Conservation (phyloP, 306 rosid species). For the Hippophae tibetana region DNA sequence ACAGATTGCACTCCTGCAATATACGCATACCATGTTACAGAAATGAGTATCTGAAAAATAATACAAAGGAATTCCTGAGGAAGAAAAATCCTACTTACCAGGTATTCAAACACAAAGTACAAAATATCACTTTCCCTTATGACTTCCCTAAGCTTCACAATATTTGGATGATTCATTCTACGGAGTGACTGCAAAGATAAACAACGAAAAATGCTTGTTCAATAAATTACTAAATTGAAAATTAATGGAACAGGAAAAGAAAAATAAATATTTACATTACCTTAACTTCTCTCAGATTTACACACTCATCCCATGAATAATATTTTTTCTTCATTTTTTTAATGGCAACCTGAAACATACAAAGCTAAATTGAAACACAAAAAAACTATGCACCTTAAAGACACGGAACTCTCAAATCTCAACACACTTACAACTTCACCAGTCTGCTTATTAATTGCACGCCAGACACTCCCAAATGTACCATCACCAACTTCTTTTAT, state of each 20-base stretch:
- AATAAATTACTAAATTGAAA: neutral
- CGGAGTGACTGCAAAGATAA: constrained; percentile 54
- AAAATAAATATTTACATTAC: constrained; percentile 23
- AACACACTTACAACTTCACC: constrained; percentile 88
- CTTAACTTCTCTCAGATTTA: constrained; percentile 94
- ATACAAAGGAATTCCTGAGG: neutral
- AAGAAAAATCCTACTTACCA: constrained; percentile 45
- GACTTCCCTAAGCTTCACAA: constrained; percentile 94
- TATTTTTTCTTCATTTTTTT: constrained; percentile 96
- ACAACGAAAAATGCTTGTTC: constrained; percentile 2
- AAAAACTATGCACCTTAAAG: neutral
- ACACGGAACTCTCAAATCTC: neutral
- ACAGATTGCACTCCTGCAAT: constrained; percentile 73
- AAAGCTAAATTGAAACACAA: constrained; percentile 5
- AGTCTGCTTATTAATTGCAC: constrained; percentile 79
- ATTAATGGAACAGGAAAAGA: neutral
- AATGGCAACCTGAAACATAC: constrained; percentile 68
- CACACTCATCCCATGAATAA: constrained; percentile 95
- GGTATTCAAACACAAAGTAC: constrained; percentile 88
- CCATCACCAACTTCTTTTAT: constrained; percentile 99
- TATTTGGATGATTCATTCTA: constrained; percentile 84
- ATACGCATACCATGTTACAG: neutral
- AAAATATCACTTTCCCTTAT: constrained; percentile 77
- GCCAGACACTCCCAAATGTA: constrained; percentile 93
- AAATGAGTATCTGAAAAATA: neutral